Base-by-base conservation (phyloP, 2,329 filamentous ascomycete genomes). In the Talaromyces amestolkiae region DNA sequence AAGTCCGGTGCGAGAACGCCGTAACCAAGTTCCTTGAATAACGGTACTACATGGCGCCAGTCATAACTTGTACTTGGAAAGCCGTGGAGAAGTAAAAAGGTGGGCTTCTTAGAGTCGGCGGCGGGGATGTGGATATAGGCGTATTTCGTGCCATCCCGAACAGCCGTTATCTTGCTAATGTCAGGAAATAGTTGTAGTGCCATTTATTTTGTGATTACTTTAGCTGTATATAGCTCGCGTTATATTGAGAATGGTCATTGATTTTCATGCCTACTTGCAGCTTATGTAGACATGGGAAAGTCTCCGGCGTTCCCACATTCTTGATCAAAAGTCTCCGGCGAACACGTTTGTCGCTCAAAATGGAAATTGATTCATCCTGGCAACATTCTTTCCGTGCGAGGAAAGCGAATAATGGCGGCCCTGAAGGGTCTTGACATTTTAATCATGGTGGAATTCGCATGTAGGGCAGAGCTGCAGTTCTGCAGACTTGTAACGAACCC, bases 31-130 rank as follows among this genome's bases (percentile, higher is more conserved):
- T 70, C 61, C 0, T 71, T 68, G 59, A 83, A 76, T 63, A 75
- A 67, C 0, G 64, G 45, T 4, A 81, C 72, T 63, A 82, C 79
- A 62, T 74, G 69, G 3, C 72, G 65, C 79, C 81, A 85, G 72
- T 84, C 82, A 39, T 75, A 72, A 13, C 76, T 73, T 41, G 79
- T 80, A 4, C 81, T 82, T 33, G 82, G 82, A 59, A 83, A 82
- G 39, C 83, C 82, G 67, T 84, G 83, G 13, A 84, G 74, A 63
- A 85, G 75, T 15, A 85, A 72, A 3, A 84, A 70, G 0, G 80
- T 82, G 4, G 72, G 68, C 8, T 70, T 64, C 7, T 51, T 61
- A 1, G 67, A 31, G 6, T 54, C 58, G 1, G 67, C 37, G 17
- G 66, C 59, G 3, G 68, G 70, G 3, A 72, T 69, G 59, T 72